Conservation (phyloP, 495 filamentous ascomycete species). For the Penicillium antarcticum region DNA sequence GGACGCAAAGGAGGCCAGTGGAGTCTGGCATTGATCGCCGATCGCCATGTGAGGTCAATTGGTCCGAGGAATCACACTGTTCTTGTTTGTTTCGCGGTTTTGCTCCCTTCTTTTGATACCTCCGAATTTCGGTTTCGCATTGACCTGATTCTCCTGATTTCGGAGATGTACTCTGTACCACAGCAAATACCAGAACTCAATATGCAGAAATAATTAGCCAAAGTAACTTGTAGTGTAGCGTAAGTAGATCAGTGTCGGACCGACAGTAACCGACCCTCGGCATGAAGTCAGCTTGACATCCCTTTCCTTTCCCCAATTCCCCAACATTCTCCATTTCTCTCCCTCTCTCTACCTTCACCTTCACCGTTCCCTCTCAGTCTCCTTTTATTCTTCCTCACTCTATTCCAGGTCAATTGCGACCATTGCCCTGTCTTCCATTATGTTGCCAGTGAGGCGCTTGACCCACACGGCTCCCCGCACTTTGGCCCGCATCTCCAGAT, state of each 20-base stretch:
- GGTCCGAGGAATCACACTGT: no score
- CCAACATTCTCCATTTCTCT: not conserved
- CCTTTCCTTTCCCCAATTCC: constrained; percentile 9
- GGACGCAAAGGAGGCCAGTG: constrained; percentile 42
- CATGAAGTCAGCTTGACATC: constrained; percentile 25
- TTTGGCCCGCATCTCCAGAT: constrained; percentile 44
- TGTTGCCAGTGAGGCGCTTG: constrained; percentile 42
- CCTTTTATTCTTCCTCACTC: constrained; percentile 12
- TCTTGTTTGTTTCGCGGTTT: no score
- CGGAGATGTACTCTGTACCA: no score
- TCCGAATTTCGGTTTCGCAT: no score
- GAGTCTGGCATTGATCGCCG: not conserved
- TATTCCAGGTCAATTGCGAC: constrained; percentile 8
- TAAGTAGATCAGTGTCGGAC: not conserved
- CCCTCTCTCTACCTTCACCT: not conserved
- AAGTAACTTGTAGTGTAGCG: no score
- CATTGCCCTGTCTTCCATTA: constrained; percentile 7
- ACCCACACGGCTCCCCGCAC: constrained; percentile 50
- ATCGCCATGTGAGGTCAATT: no score
- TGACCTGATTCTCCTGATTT: no score
- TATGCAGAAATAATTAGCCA: no score
- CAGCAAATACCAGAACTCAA: no score
- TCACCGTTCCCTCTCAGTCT: not conserved
- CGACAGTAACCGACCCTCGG: constrained; percentile 33
- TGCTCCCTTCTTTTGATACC: no score